Evolutionary conservation across 371 early-diverging fungal species (phyloP), one percentile per base, ranked within the genome.

Genomic region (Neoconidiobolus thromboides): DNA sequence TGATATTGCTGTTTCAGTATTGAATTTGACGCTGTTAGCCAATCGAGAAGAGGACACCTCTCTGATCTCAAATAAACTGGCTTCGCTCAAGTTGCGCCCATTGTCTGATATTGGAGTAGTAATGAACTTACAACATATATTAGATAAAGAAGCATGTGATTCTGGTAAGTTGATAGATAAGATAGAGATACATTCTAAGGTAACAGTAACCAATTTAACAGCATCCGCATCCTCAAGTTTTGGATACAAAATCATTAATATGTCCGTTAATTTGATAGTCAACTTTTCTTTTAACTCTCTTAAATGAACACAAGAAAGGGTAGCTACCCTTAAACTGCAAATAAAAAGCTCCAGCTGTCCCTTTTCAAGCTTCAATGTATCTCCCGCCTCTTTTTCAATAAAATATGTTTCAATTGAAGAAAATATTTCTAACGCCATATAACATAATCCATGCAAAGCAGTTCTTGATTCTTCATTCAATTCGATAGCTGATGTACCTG

Each of bases 121-220:
- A 10, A 57, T 12, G 12, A 57, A 57, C 43, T 57, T 57, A 44
- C 57, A 57, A 44, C 57, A 57, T 5, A 44, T 40, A 5, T 41
- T 57, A 6, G 57, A 42, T 43, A 57, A 44, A n/a, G 57, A 57
- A 44, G 38, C 57, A 26, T 57, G 57, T 41, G 43, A 57, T 7
- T 44, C 57, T 3, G 57, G 26, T n/a, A 57, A 12, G 5, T 39
- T 15, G n/a, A 57, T 43, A 10, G 57, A 57, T 12, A 57, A 36
- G 7, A 57, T 44, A 7, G 57, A 57, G 26, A 57, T 46, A 26
- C 43, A n/a, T 10, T 59, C 50, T 7, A 59, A 40, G 1, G 60
- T 51, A 1, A 50, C 40, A 4, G 36, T 59, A 14, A 51, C 47
- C 2, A 59, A 37, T 15, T 51, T 26, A 5, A 47, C 41, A 5